Evolutionary conservation across 495 filamentous ascomycete species (phyloP).

Genomic region (Hyaloscypha bicolor): DNA sequence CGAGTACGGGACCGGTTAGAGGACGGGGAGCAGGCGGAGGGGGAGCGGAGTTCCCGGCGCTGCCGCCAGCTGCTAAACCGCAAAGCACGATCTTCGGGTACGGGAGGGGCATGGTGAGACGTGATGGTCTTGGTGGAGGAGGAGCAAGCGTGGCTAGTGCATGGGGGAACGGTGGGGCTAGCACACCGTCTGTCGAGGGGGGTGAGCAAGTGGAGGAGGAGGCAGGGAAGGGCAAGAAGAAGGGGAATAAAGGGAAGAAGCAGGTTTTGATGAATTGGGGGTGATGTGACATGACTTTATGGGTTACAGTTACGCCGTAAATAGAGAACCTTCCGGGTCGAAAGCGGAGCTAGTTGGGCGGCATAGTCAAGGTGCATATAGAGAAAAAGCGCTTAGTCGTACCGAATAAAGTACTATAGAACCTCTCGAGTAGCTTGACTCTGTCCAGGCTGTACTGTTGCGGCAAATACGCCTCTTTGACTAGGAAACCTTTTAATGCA

Average conservation of each 20-base stretch:
- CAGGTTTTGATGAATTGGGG: slow-evolving; percentile 69
- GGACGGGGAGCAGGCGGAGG: slow-evolving; percentile 16
- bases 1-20: slow-evolving; percentile 28
- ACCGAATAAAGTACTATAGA: too few relatives aligned
- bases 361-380: too few relatives aligned
- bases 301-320: not conserved
- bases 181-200: slow-evolving; percentile 37
- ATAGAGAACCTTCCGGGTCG: too few relatives aligned
- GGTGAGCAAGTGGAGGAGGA: slow-evolving; percentile 36
- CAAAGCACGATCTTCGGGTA: slow-evolving; percentile 80
- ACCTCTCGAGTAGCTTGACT: too few relatives aligned
- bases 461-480: too few relatives aligned
- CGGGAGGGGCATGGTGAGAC: slow-evolving; percentile 65
- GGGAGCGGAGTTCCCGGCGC: slow-evolving; percentile 75
- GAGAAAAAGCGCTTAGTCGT: too few relatives aligned
- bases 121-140: slow-evolving; percentile 50
- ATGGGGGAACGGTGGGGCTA: slow-evolving; percentile 36
- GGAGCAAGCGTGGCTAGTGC: slow-evolving; percentile 29
- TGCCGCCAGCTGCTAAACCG: slow-evolving; percentile 78
- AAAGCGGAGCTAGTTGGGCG: too few relatives aligned
- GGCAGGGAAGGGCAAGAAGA: slow-evolving; percentile 59
- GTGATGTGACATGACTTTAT: slow-evolving; percentile 25
- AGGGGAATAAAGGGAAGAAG: slow-evolving; percentile 80
- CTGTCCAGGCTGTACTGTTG: too few relatives aligned
- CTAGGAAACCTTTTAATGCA: too few relatives aligned